Evolutionary conservation across 139 green algal species (phyloP).

Genomic region (Chlorella sp.): DNA sequence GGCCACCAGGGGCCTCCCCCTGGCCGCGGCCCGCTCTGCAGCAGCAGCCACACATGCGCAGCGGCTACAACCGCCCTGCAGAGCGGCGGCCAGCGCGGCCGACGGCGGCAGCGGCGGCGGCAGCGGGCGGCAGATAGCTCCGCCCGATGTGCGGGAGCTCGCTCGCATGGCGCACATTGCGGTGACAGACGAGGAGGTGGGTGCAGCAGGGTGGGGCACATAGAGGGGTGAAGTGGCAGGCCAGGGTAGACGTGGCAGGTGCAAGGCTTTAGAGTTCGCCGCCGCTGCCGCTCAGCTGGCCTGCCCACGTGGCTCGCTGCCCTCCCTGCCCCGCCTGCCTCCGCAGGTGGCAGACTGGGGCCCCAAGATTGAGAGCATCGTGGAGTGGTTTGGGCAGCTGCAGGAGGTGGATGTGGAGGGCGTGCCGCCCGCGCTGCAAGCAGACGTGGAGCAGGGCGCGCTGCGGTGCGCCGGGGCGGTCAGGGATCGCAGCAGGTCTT

Average conservation of each 20-base stretch:
- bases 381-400: slow-evolving; percentile 84
- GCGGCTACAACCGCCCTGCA: slow-evolving; percentile 12
- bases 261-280: background rate
- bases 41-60: background rate
- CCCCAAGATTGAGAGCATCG: slow-evolving; percentile 72
- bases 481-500: no score
- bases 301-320: background rate
- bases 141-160: slow-evolving; percentile 65
- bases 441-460: slow-evolving; percentile 39
- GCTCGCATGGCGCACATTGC: slow-evolving; percentile 67
- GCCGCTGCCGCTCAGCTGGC: background rate
- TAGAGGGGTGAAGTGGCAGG: background rate
- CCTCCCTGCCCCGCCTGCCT: background rate
- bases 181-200: slow-evolving; percentile 67
- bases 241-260: background rate
- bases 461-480: slow-evolving; percentile 47
- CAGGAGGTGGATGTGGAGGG: slow-evolving; percentile 69
- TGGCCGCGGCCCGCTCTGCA: background rate
- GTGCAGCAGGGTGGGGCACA: background rate
- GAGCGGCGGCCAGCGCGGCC: slow-evolving; percentile 3
- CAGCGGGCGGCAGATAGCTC: slow-evolving; percentile 17
- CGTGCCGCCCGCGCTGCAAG: slow-evolving; percentile 65
- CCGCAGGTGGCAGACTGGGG: slow-evolving; percentile 69
- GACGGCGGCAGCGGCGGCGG: background rate
- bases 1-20: background rate